These are phyloP conservation scores for Chenopodium formosanum DNA, from an alignment of 148 eudicot genomes.

Conservation along the genomic window DNA sequence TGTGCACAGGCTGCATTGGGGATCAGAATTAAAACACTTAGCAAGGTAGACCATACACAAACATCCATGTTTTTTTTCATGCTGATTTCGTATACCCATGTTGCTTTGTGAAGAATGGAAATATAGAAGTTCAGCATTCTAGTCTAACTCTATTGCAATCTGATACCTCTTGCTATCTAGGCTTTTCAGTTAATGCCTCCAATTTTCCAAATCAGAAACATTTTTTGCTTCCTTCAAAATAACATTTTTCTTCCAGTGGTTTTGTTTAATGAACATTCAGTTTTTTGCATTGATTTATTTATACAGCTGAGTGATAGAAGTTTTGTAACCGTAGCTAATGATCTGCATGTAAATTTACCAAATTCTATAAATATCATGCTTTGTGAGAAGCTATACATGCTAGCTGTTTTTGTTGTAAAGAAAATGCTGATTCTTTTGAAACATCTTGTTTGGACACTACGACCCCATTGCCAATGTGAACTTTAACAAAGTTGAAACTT, in stretches of 20 bases:
- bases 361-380: too few species aligned
- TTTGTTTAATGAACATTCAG: neutral
- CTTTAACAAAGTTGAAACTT: neutral
- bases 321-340: neutral
- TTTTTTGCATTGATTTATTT: neutral
- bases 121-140: neutral
- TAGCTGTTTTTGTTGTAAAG: neutral
- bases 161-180: neutral
- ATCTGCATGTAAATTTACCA: neutral
- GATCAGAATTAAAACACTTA: neutral
- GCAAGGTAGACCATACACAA: constrained; percentile 12
- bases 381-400: neutral
- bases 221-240: neutral
- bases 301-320: neutral
- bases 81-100: neutral
- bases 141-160: neutral
- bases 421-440: too few species aligned
- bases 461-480: neutral
- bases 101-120: neutral
- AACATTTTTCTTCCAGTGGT: neutral
- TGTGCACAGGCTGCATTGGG: neutral
- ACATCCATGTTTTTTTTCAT: neutral
- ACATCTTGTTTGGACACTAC: too few species aligned
- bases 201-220: neutral
- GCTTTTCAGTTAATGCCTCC: neutral